Evolutionary conservation across 2,329 filamentous ascomycete genomes (phyloP).

Genomic region (Aulographum hederae): DNA sequence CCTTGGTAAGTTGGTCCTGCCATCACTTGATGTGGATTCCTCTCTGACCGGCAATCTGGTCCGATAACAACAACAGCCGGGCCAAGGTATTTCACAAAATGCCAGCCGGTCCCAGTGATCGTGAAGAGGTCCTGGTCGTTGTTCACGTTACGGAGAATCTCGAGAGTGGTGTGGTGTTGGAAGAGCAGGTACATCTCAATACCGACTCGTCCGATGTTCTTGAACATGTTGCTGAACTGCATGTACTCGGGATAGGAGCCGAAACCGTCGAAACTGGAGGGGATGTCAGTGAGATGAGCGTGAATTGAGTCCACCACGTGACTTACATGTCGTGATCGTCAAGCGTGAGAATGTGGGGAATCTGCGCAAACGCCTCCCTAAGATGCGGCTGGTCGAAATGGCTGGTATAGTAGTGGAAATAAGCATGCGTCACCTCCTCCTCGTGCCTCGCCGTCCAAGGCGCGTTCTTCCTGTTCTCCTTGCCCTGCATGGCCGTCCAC

Average conservation of each 20-base stretch:
- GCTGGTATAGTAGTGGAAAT: slow-evolving; percentile 97
- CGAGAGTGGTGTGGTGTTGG: slow-evolving; percentile 91
- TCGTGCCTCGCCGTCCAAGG: slow-evolving; percentile 89
- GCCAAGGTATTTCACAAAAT: slow-evolving; percentile 92
- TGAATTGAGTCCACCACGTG: background rate
- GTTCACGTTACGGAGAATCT: slow-evolving; percentile 75
- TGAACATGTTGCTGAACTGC: slow-evolving; percentile 95
- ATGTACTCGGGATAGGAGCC: slow-evolving; percentile 96
- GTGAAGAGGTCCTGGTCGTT: slow-evolving; percentile 89
- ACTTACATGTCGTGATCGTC: slow-evolving; percentile 97
- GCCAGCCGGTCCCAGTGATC: slow-evolving; percentile 93
- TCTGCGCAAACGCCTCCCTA: slow-evolving; percentile 90
- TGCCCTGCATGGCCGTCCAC: slow-evolving; percentile 83
- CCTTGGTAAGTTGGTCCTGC: slow-evolving; percentile 95
- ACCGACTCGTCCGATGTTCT: slow-evolving; percentile 88
- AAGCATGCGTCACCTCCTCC: slow-evolving; percentile 87
- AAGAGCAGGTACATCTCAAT: slow-evolving; percentile 97
- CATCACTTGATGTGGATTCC: slow-evolving; percentile 80
- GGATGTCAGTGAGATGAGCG: background rate
- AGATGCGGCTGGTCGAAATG: slow-evolving; percentile 95
- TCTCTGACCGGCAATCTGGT: slow-evolving; percentile 78
- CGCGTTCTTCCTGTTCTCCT: slow-evolving; percentile 79
- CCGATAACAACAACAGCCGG: slow-evolving; percentile 81
- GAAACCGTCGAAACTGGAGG: slow-evolving; percentile 86
- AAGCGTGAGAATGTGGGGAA: slow-evolving; percentile 80